phyloP scores from a whole-genome alignment of 495 filamentous ascomycete species.

The Aspergillus heteromorphus region DNA sequence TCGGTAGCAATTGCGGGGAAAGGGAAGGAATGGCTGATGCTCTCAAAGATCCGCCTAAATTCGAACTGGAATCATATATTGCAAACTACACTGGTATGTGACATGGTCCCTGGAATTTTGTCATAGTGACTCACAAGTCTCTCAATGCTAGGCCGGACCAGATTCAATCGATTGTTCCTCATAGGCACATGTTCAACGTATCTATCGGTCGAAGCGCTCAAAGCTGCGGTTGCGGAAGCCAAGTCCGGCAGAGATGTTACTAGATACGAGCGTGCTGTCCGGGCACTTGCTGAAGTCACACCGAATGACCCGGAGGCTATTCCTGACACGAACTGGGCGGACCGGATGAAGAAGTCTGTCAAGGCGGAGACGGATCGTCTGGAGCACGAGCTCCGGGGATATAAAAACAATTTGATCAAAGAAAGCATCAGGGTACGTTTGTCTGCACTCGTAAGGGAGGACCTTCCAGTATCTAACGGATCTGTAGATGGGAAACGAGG shows the following conservation, averaged over 20 bases:
- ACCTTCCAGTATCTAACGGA: slow-evolving; percentile 7
- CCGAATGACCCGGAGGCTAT: slow-evolving; percentile 63
- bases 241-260: slow-evolving; percentile 69
- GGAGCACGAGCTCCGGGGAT: slow-evolving; percentile 78
- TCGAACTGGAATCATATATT: slow-evolving; percentile 90
- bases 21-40: slow-evolving; percentile 2
- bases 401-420: slow-evolving; percentile 97
- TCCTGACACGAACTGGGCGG: slow-evolving; percentile 66
- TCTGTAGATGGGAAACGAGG: slow-evolving; percentile 68
- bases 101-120: background rate
- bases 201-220: slow-evolving; percentile 75
- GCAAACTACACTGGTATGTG: slow-evolving; percentile 77
- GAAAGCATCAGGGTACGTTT: slow-evolving; percentile 83
- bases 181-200: slow-evolving; percentile 75
- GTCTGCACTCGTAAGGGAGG: background rate
- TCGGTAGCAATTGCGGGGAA: slow-evolving; percentile 2
- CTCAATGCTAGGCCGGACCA: slow-evolving; percentile 54
- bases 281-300: slow-evolving; percentile 53
- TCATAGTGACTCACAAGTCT: slow-evolving; percentile 3
- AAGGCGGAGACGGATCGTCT: slow-evolving; percentile 64
- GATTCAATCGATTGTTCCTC: slow-evolving; percentile 71
- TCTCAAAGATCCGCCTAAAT: slow-evolving; percentile 70
- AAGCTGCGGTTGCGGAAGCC: slow-evolving; percentile 68
- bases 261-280: slow-evolving; percentile 65
- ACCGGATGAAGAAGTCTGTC: slow-evolving; percentile 55